phyloP scores from a whole-genome alignment of 306 rosid species.

The Rubus idaeus region DNA sequence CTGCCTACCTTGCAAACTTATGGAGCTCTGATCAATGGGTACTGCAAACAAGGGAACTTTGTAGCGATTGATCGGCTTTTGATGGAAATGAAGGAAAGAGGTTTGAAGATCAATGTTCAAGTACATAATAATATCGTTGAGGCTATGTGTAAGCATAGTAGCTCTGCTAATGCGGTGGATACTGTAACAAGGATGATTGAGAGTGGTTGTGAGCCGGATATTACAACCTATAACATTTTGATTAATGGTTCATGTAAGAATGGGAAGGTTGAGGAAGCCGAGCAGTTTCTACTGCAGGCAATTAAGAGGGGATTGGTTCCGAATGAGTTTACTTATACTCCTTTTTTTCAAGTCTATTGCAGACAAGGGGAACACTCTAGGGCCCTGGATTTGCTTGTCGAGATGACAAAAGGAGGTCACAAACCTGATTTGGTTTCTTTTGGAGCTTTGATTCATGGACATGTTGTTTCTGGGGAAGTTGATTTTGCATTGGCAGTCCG shows the following conservation, averaged over 20 bases:
- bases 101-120: slow-evolving; percentile 45
- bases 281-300: slow-evolving; percentile 49
- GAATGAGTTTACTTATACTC: slow-evolving; percentile 62
- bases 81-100: slow-evolving; percentile 60
- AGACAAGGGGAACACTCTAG: slow-evolving; percentile 56
- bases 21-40: slow-evolving; percentile 65
- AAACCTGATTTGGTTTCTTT: slow-evolving; percentile 67
- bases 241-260: slow-evolving; percentile 52
- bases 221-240: slow-evolving; percentile 60
- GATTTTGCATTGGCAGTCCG: slow-evolving; percentile 55
- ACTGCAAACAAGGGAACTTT: slow-evolving; percentile 65
- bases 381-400: slow-evolving; percentile 62
- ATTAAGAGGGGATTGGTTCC: slow-evolving; percentile 45
- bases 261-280: slow-evolving; percentile 67
- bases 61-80: slow-evolving; percentile 53
- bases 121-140: slow-evolving; percentile 65
- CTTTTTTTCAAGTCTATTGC: slow-evolving; percentile 57
- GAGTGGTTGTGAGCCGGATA: slow-evolving; percentile 68
- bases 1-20: slow-evolving; percentile 59
- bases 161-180: slow-evolving; percentile 40
- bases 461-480: slow-evolving; percentile 55
- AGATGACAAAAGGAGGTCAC: slow-evolving; percentile 62
- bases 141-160: slow-evolving; percentile 54
- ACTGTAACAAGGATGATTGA: slow-evolving; percentile 49
- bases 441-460: slow-evolving; percentile 82